Conservation (phyloP, 2,329 filamentous ascomycete genomes). For the Amylocarpus encephaloides region DNA sequence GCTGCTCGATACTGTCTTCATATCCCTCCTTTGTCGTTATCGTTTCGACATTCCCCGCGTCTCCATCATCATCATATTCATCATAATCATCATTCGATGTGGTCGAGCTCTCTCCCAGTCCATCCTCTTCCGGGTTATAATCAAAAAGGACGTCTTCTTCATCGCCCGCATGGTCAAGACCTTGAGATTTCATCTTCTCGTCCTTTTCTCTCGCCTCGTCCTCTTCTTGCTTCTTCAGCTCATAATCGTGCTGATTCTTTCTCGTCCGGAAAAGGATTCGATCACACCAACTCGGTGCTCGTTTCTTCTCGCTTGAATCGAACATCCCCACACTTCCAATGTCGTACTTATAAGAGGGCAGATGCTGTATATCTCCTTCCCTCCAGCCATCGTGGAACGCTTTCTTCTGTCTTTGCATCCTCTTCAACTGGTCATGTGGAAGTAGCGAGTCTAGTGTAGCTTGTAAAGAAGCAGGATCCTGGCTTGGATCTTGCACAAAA, state of each 20-base stretch:
- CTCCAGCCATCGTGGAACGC: constrained; percentile 88
- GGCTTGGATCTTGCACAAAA: constrained; percentile 58
- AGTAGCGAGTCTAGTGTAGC: constrained; percentile 82
- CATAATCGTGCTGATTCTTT: constrained; percentile 60
- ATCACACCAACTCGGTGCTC: constrained; percentile 95
- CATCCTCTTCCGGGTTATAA: constrained; percentile 79
- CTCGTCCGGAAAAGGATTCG: constrained; percentile 81
- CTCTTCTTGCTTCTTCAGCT: constrained; percentile 56
- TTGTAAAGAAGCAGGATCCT: constrained; percentile 80
- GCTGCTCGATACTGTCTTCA: constrained; percentile 47
- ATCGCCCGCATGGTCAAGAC: constrained; percentile 64
- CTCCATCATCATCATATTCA: constrained; percentile 41
- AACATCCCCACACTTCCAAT: constrained; percentile 87
- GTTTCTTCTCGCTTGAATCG: constrained; percentile 89
- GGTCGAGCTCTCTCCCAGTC: constrained; percentile 39
- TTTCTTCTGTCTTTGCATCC: constrained; percentile 67
- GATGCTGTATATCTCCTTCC: constrained; percentile 79
- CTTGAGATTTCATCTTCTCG: constrained; percentile 76
- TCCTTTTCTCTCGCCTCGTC: constrained; percentile 65
- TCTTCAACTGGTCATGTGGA: constrained; percentile 79
- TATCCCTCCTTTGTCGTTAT: constrained; percentile 53
- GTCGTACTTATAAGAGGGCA: constrained; percentile 98
- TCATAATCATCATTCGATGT: constrained; percentile 38
- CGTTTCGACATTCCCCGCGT: constrained; percentile 40
- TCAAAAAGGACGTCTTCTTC: constrained; percentile 84